Percentiles rank a stretch among this genome's conserved stretches.
phyloP scores from a whole-genome alignment of 495 filamentous ascomycete species.

The Aspergillus sclerotiicarbonarius region DNA sequence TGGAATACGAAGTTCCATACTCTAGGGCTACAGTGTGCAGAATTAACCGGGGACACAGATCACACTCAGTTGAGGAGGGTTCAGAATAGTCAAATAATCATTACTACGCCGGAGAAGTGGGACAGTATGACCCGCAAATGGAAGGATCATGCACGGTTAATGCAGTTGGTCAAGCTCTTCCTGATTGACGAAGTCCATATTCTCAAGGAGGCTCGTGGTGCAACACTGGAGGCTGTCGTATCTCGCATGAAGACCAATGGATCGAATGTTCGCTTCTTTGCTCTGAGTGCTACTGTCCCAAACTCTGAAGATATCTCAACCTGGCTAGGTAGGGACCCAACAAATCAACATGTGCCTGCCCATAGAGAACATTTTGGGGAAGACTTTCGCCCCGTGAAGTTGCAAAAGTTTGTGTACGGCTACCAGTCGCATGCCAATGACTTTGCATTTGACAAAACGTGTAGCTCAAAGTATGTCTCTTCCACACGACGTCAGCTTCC shows the following conservation, averaged over 20 bases:
- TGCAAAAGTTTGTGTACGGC: conserved; percentile 86
- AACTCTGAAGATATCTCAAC: conserved; percentile 87
- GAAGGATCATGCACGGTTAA: conserved; percentile 81
- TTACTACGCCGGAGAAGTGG: conserved; percentile 98
- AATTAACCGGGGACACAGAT: conserved; percentile 91
- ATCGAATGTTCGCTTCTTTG: conserved; percentile 83
- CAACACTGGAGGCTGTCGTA: conserved; percentile 91
- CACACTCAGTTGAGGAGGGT: conserved; percentile 68
- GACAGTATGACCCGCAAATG: conserved; percentile 96
- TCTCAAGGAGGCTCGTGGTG: conserved; percentile 83
- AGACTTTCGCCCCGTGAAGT: conserved; percentile 81
- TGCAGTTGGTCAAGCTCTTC: conserved; percentile 85
- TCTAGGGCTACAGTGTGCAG: conserved; percentile 73
- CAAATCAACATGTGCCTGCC: conserved; percentile 66
- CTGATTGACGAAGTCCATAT: conserved; percentile 98
- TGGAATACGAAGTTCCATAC: conserved; percentile 83
- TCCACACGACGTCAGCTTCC: not conserved
- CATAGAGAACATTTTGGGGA: conserved; percentile 80
- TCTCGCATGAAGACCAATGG: conserved; percentile 95
- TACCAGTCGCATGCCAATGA: conserved; percentile 68
- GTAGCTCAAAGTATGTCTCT: conserved; percentile 63
- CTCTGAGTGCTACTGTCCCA: conserved; percentile 89
- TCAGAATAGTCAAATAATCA: conserved; percentile 81
- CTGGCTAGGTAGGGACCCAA: conserved; percentile 83
- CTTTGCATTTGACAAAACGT: conserved; percentile 79